Conservation (phyloP, 2,329 filamentous ascomycete species). For the Xylaria sp. region DNA sequence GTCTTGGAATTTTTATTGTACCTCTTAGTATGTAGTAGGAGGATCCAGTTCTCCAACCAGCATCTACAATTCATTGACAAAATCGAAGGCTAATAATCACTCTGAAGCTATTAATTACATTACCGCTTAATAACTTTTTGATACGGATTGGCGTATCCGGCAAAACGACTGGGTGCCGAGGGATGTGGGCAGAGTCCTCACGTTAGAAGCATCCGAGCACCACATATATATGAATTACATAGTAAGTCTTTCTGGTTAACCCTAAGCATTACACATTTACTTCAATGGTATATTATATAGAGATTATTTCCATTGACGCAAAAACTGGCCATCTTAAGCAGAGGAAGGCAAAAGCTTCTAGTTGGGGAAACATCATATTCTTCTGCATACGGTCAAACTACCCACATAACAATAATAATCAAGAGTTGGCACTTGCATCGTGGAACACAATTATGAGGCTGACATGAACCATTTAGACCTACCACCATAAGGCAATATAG, state of each 20-base stretch:
- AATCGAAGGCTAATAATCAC: neutral
- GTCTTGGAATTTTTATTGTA: neutral
- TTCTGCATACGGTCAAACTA: neutral
- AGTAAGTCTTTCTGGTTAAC: slow-evolving; percentile 13
- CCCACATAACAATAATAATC: neutral
- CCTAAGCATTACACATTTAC: neutral
- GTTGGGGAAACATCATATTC: neutral
- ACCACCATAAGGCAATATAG: neutral
- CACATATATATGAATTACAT: neutral
- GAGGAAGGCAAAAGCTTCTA: neutral
- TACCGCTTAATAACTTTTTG: neutral
- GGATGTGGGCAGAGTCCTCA: neutral
- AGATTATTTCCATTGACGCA: neutral
- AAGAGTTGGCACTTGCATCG: neutral
- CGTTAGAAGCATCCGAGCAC: neutral
- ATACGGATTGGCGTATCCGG: neutral
- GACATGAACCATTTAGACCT: neutral
- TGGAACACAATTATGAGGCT: neutral
- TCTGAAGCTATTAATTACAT: neutral
- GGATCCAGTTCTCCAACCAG: neutral
- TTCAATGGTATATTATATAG: neutral
- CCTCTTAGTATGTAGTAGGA: neutral
- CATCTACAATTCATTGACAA: neutral
- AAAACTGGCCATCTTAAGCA: too few relatives aligned
- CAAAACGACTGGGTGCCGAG: neutral